Evolutionary conservation across 345 rosid species (phyloP).

Genomic region (Corchorus olitorius): DNA sequence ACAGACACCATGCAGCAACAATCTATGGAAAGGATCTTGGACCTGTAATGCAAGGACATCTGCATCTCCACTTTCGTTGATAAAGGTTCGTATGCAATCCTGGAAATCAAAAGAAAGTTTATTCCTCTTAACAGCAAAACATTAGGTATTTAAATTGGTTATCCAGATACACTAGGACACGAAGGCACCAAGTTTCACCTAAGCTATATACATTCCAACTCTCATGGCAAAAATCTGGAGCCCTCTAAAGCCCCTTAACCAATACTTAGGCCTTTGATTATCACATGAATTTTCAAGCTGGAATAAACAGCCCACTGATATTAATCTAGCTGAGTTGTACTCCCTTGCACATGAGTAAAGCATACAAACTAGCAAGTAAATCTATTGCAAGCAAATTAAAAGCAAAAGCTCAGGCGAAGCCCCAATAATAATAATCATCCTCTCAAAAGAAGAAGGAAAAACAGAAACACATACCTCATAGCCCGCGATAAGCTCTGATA

Average conservation of each 20-base stretch:
- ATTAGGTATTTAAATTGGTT: neutral
- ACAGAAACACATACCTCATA: slow-evolving; percentile 60
- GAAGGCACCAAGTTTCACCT: neutral
- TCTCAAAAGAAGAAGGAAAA: neutral
- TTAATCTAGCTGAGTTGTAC: neutral
- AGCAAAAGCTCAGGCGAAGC: neutral
- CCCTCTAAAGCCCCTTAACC: neutral
- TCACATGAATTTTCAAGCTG: neutral
- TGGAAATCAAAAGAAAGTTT: slow-evolving; percentile 21
- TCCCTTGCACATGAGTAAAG: neutral
- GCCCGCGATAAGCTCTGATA: slow-evolving; percentile 72
- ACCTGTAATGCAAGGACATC: slow-evolving; percentile 66
- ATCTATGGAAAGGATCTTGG: slow-evolving; percentile 89
- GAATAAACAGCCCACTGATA: neutral
- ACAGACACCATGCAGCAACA: slow-evolving; percentile 90
- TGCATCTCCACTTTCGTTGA: slow-evolving; percentile 51
- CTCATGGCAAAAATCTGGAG: neutral
- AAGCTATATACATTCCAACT: neutral
- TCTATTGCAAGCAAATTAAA: neutral
- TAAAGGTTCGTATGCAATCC: slow-evolving; percentile 69
- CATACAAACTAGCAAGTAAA: neutral
- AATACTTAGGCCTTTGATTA: neutral
- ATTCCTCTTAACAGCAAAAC: neutral
- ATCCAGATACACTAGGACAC: neutral
- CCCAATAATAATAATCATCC: neutral